Evolutionary conservation across 345 rosid genomes (phyloP), one percentile per base, ranked within the genome.

Genomic region (Populus pruinosa): DNA sequence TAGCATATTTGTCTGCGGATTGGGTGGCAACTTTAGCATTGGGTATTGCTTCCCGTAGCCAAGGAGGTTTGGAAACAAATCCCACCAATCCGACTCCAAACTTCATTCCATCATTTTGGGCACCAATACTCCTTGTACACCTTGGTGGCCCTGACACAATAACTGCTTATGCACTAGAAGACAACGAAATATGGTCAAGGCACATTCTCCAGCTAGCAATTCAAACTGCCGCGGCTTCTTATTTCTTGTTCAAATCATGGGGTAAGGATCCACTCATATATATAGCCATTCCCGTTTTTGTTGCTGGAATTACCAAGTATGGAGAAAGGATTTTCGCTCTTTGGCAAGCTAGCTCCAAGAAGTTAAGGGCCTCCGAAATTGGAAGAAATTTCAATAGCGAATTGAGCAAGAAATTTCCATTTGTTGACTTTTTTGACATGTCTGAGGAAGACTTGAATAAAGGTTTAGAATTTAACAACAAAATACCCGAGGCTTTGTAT

Each of bases 91-190:
- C 23, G 20, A 53, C 21, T 18, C 23, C 23, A 53, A 53, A 21
- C 10, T 6, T 0, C 8, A 53, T 53, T 21, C 61, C 61, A 21
- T 64, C 71, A 5, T 25, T 77, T 70, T 59, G 75, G 78, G 84
- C 84, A 20, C 84, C 84, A 0, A 25, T 81, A 49, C 78, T 81
- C 39, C 73, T 81, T 25, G 50, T 81, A 16, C 81, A 72, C 35
- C 76, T 77, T 14, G 80, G 80, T 38, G 71, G 75, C 31, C 80
- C 84, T 6, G 80, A 81, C 62, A 68, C 63, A 65, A 77, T 81
- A 12, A 73, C 83, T 0, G 80, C 83, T 35, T 81, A 77, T 25
- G 53, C 84, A 8, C 74, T 77, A 2, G 84, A 81, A 56, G 84
- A 81, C 53, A 77, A 77, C 47, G 50, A 77, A 36, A 65, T 81